Percentiles rank a stretch among this genome's conserved stretches.
phyloP scores from a whole-genome alignment of 768 basidiomycete genomes.

The Pholiota molesta region DNA sequence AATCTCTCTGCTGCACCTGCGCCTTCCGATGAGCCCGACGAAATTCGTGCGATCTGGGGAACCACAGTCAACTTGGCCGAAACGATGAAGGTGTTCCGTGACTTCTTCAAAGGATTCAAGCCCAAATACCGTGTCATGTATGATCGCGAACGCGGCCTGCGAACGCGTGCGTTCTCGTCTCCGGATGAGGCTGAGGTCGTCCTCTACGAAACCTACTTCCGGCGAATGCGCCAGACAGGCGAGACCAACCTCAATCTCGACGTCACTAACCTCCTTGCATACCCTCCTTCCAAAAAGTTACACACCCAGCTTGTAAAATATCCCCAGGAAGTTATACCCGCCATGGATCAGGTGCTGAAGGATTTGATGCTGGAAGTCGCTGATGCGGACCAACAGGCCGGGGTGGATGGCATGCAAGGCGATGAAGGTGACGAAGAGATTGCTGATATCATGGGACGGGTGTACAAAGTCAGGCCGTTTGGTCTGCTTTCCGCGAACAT shows the following conservation, averaged over 20 bases:
- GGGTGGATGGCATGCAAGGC: constrained; percentile 75
- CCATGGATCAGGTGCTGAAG: constrained; percentile 95
- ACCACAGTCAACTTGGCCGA: constrained; percentile 92
- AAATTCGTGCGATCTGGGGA: constrained; percentile 95
- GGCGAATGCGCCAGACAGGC: constrained; percentile 88
- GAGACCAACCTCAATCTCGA: constrained; percentile 94
- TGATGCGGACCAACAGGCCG: constrained; percentile 75
- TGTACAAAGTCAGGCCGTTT: constrained; percentile 94
- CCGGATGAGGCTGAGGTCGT: constrained; percentile 70
- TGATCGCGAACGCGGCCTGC: constrained; percentile 64
- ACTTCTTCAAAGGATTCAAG: constrained; percentile 92
- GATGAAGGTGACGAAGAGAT: constrained; percentile 82
- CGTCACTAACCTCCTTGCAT: constrained; percentile 81
- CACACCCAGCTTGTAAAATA: constrained; percentile 86
- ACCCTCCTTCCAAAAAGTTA: constrained; percentile 82
- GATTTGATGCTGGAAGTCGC: constrained; percentile 90
- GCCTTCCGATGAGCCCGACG: constrained; percentile 76
- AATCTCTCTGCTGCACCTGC: constrained; percentile 61
- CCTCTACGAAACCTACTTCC: constrained; percentile 80
- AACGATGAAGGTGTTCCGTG: constrained; percentile 88
- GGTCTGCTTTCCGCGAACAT: constrained; percentile 87
- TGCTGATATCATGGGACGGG: constrained; percentile 81
- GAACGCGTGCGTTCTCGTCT: constrained; percentile 50
- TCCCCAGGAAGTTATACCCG: constrained; percentile 96
- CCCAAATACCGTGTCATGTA: constrained; percentile 80